phyloP scores from a whole-genome alignment of 2,329 filamentous ascomycete species.

The Huntiella omanensis region DNA sequence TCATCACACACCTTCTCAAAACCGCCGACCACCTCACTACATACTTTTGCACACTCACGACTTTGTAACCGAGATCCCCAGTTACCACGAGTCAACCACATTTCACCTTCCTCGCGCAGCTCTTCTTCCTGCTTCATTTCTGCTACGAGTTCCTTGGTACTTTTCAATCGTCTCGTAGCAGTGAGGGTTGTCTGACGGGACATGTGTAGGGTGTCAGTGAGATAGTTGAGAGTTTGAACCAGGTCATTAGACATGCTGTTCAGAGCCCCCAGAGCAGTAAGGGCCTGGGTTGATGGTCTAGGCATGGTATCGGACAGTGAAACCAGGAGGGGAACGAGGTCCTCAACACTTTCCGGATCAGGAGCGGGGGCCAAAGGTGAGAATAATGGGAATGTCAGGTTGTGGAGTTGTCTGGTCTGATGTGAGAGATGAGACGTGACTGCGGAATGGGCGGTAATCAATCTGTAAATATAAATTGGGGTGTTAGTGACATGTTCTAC shows the following conservation, averaged over 20 bases:
- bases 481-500: not conserved
- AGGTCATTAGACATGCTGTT: constrained; percentile 54
- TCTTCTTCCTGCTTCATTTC: constrained; percentile 76
- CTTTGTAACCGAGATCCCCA: constrained; percentile 62
- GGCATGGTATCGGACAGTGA: constrained; percentile 49
- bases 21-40: constrained; percentile 71
- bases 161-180: constrained; percentile 60
- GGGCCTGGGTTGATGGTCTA: constrained; percentile 38
- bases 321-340: constrained; percentile 48
- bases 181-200: constrained; percentile 71
- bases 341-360: constrained; percentile 45
- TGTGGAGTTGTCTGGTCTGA: constrained; percentile 58
- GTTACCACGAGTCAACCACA: constrained; percentile 63
- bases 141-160: constrained; percentile 65
- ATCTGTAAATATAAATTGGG: constrained; percentile 23
- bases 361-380: constrained; percentile 47
- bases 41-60: constrained; percentile 68
- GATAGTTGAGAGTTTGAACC: constrained; percentile 61
- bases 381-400: constrained; percentile 50
- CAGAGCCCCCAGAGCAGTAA: constrained; percentile 48
- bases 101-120: constrained; percentile 59
- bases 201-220: constrained; percentile 89
- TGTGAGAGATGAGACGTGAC: constrained; percentile 56
- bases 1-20: constrained; percentile 81
- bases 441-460: constrained; percentile 58